These are phyloP conservation scores for Wickerhamiella azymoides DNA, from an alignment of 805 yeast species.

Conservation along the genomic window DNA sequence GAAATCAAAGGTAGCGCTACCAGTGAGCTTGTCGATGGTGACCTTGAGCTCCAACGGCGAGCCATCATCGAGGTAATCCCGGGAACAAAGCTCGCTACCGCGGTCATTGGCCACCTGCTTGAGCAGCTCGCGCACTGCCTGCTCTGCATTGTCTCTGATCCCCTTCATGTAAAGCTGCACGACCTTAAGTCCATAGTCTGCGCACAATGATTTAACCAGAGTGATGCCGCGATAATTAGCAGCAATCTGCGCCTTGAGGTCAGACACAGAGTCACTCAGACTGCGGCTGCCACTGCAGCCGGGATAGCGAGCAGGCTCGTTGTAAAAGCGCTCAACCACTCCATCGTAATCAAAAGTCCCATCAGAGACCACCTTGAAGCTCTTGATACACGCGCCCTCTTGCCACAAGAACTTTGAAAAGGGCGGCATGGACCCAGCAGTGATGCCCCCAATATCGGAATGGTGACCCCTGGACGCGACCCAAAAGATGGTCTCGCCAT, in stretches of 20 bases:
- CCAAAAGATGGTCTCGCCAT: conserved; percentile 54
- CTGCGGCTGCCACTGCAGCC: conserved; percentile 87
- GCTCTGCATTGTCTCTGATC: conserved; percentile 65
- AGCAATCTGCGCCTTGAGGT: conserved; percentile 72
- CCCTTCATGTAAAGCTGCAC: conserved; percentile 68
- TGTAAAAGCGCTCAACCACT: conserved; percentile 45
- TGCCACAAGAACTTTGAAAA: conserved; percentile 71
- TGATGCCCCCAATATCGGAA: conserved; percentile 85
- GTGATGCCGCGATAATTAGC: conserved; percentile 79
- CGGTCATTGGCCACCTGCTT: conserved; percentile 31
- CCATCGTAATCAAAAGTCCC: conserved; percentile 67
- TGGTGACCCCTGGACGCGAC: conserved; percentile 94
- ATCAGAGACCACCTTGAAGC: conserved; percentile 55
- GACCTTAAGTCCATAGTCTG: conserved; percentile 45
- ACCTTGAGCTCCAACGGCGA: conserved; percentile 21
- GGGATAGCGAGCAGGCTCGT: conserved; percentile 65
- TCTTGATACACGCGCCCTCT: conserved; percentile 81
- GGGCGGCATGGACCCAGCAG: conserved; percentile 94
- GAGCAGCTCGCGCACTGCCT: conserved; percentile 47
- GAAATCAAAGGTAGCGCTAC: conserved; percentile 67
- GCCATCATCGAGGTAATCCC: conserved; percentile 27
- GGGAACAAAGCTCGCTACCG: conserved; percentile 17
- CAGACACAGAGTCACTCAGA: conserved; percentile 70
- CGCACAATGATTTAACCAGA: conserved; percentile 43
- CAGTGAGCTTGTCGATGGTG: conserved; percentile 35